These are phyloP conservation scores for Agaricus blazei DNA, from an alignment of 768 basidiomycete genomes.

Conservation along the genomic window DNA sequence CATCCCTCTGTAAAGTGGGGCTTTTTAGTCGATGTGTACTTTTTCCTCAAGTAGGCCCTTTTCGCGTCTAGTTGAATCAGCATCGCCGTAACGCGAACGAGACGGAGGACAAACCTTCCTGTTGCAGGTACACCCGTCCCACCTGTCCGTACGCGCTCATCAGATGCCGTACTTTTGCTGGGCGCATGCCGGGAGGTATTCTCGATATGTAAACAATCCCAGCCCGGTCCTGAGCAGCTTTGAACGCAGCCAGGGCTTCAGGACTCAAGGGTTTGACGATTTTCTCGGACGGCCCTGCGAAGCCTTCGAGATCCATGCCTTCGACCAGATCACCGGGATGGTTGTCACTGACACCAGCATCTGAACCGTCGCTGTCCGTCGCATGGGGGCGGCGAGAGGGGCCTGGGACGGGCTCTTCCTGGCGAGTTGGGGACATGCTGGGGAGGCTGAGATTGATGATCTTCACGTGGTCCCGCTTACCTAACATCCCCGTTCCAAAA, in stretches of 20 bases:
- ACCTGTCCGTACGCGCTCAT: slow-evolving; percentile 88
- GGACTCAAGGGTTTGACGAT: slow-evolving; percentile 68
- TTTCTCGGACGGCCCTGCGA: slow-evolving; percentile 44
- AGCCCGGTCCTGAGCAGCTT: slow-evolving; percentile 65
- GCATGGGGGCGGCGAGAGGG: neutral
- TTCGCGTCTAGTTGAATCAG: slow-evolving; percentile 58
- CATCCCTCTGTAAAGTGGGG: slow-evolving; percentile 93
- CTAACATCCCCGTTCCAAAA: too few species aligned
- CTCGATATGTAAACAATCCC: slow-evolving; percentile 94
- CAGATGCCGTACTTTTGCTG: slow-evolving; percentile 90
- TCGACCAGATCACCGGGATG: slow-evolving; percentile 23
- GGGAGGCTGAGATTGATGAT: neutral
- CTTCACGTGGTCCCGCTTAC: too few species aligned
- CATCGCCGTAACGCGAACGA: slow-evolving; percentile 1
- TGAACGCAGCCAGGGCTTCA: slow-evolving; percentile 72
- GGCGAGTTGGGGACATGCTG: neutral
- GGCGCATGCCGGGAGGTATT: slow-evolving; percentile 97
- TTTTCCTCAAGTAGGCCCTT: slow-evolving; percentile 76
- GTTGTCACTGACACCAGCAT: neutral
- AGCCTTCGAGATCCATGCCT: slow-evolving; percentile 57
- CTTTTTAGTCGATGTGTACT: slow-evolving; percentile 80
- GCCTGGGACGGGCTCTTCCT: neutral
- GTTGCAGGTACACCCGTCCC: slow-evolving; percentile 88
- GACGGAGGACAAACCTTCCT: slow-evolving; percentile 60
- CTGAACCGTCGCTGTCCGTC: neutral